Evolutionary conservation across 352 stramenopile species (phyloP).

Genomic region (Globisporangium viniferum): DNA sequence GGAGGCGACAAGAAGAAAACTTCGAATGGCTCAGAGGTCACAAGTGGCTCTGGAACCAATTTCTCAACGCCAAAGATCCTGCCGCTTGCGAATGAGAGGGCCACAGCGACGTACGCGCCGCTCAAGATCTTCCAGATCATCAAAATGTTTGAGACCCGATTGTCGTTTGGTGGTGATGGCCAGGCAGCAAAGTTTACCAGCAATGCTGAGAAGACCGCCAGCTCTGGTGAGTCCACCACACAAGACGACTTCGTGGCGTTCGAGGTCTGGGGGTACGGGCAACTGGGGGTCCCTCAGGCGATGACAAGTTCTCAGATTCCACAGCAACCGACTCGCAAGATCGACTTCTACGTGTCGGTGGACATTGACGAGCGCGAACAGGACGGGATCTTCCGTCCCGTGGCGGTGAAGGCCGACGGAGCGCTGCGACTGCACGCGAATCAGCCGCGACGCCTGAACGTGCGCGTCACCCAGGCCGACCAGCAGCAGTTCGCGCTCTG

Average conservation of each 20-base stretch:
- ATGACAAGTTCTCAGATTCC: not conserved
- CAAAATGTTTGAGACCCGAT: conserved; percentile 11
- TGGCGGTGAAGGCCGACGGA: conserved; percentile 68
- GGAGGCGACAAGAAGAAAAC: not conserved
- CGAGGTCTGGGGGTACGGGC: conserved; percentile 57
- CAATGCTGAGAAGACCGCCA: not conserved
- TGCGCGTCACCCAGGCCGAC: conserved; percentile 72
- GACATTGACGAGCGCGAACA: conserved; percentile 69
- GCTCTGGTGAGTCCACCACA: not conserved
- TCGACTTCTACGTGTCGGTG: conserved; percentile 68
- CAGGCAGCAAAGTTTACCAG: not conserved
- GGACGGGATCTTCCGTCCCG: conserved; percentile 62
- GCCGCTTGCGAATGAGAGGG: not conserved
- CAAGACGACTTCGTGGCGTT: conserved; percentile 42
- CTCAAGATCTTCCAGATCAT: conserved; percentile 13
- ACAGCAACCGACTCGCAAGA: conserved; percentile 10
- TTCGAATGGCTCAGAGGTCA: not conserved
- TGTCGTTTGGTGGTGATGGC: not conserved
- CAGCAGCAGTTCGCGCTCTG: conserved; percentile 46
- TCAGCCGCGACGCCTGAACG: conserved; percentile 46
- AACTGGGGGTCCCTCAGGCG: conserved; percentile 10
- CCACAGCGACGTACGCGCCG: not conserved
- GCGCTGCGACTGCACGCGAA: conserved; percentile 59
- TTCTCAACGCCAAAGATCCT: conserved; percentile 27
- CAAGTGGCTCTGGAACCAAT: not conserved